A percentile compares a stretch with the other conserved stretches of the same genome.
Conservation (phyloP, 768 basidiomycete genomes). For the Xerocomellus intermedius region DNA sequence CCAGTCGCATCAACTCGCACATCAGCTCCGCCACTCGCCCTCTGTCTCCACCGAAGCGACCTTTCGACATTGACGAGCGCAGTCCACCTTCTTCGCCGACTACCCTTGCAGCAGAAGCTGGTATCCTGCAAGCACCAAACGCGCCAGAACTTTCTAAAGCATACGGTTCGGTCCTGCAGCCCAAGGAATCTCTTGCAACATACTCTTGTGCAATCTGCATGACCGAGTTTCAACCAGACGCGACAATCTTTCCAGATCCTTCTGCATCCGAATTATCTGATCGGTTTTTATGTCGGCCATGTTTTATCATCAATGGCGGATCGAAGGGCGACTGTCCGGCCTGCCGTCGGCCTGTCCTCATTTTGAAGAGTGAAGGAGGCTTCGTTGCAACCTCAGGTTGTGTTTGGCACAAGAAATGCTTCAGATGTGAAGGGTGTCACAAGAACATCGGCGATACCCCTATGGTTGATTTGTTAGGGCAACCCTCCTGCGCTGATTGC, state of each 20-base stretch:
- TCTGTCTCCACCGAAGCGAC: constrained; percentile 56
- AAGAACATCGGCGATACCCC: constrained; percentile 72
- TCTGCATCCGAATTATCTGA: constrained; percentile 22
- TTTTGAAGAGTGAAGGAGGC: constrained; percentile 72
- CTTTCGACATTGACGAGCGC: constrained; percentile 17
- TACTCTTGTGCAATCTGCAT: constrained; percentile 69
- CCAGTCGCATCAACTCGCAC: constrained; percentile 54
- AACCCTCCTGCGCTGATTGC: constrained; percentile 76
- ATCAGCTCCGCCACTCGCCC: constrained; percentile 55
- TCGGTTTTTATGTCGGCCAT: constrained; percentile 73
- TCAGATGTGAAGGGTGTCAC: constrained; percentile 69
- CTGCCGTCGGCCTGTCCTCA: constrained; percentile 70
- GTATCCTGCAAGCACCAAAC: constrained; percentile 59
- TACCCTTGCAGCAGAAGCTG: constrained; percentile 52
- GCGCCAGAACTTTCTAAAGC: constrained; percentile 73
- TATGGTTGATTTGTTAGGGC: constrained; percentile 80
- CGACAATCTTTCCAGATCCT: constrained; percentile 84
- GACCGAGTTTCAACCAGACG: constrained; percentile 69
- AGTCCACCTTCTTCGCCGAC: constrained; percentile 34
- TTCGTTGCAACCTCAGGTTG: constrained; percentile 69
- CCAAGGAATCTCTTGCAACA: constrained; percentile 67
- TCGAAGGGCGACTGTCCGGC: constrained; percentile 70
- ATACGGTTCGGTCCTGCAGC: constrained; percentile 81
- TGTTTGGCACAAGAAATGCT: constrained; percentile 83
- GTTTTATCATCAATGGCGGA: constrained; percentile 71